phyloP scores from a whole-genome alignment of 2,329 filamentous ascomycete species.

The Byssothecium circinans region DNA sequence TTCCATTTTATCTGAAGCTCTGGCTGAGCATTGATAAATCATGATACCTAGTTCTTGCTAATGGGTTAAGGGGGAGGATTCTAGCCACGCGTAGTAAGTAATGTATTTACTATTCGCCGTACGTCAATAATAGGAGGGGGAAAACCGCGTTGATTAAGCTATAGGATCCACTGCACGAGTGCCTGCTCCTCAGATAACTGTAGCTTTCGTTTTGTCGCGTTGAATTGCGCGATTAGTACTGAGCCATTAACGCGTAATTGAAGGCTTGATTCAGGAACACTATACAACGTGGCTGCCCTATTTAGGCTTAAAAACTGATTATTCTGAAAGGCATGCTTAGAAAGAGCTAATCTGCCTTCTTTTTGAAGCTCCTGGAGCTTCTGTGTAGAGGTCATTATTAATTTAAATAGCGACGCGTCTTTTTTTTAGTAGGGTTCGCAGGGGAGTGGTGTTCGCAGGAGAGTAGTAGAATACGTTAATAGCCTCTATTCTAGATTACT shows the following conservation, averaged over 20 bases:
- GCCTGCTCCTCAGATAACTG: slow-evolving; percentile 3
- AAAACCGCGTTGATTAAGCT: slow-evolving; percentile 10
- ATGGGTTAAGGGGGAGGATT: slow-evolving; percentile 3
- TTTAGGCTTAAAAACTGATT: not conserved
- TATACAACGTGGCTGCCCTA: slow-evolving; percentile 1
- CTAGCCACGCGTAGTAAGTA: slow-evolving; percentile 12
- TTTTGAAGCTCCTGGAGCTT: too few species aligned
- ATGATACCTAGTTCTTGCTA: slow-evolving; percentile 11
- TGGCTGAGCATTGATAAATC: slow-evolving; percentile 11
- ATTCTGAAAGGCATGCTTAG: slow-evolving; percentile 1
- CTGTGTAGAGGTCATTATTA: too few species aligned
- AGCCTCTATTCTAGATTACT: too few species aligned
- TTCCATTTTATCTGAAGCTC: slow-evolving; percentile 15
- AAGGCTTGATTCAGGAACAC: slow-evolving; percentile 4
- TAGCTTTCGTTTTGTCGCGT: slow-evolving; percentile 12
- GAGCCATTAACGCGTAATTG: not conserved
- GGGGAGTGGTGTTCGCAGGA: too few species aligned
- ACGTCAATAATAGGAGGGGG: slow-evolving; percentile 8
- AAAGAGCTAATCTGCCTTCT: slow-evolving; percentile 11
- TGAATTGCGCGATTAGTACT: not conserved
- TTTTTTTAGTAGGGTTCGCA: too few species aligned
- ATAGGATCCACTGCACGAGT: slow-evolving; percentile 10
- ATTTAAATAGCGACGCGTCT: too few species aligned
- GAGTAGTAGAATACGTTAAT: too few species aligned
- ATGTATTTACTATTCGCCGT: slow-evolving; percentile 8